These are phyloP conservation scores for Oryza meridionalis DNA, from an alignment of 176 grass and related monocot genomes.

Conservation along the genomic window DNA sequence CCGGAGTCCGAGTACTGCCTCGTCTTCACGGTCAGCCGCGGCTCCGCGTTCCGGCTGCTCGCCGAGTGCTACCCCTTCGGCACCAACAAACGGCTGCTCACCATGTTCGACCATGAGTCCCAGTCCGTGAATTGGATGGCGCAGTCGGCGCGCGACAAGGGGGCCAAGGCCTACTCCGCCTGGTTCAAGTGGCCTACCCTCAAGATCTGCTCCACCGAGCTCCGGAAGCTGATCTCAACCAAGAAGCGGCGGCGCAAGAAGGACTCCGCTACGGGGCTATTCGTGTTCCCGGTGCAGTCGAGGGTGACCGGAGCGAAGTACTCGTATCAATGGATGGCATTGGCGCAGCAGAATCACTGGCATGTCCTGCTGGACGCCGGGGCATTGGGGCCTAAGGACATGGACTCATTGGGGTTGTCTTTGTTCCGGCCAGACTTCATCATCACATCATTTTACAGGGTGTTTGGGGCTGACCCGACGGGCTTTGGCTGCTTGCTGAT, in stretches of 20 bases:
- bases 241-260: slow-evolving; percentile 91
- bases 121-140: slow-evolving; percentile 96
- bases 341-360: slow-evolving; percentile 99
- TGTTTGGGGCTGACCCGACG: slow-evolving; percentile 91
- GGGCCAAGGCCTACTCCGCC: slow-evolving; percentile 80
- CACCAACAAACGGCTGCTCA: slow-evolving; percentile 86
- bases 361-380: slow-evolving; percentile 96
- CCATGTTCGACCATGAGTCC: slow-evolving; percentile 99
- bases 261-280: slow-evolving; percentile 77
- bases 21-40: slow-evolving; percentile 92
- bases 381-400: slow-evolving; percentile 94
- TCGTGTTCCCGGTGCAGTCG: slow-evolving; percentile 97
- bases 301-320: slow-evolving; percentile 97
- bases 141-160: slow-evolving; percentile 83
- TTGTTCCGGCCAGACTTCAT: slow-evolving; percentile 98
- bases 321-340: slow-evolving; percentile 99
- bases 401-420: slow-evolving; percentile 93
- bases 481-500: slow-evolving; percentile 97
- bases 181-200: slow-evolving; percentile 92
- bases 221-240: slow-evolving; percentile 76
- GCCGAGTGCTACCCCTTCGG: slow-evolving; percentile 95
- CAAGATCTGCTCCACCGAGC: slow-evolving; percentile 83
- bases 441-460: slow-evolving; percentile 95
- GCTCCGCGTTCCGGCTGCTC: slow-evolving; percentile 90
- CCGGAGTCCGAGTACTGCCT: slow-evolving; percentile 91